Percentiles rank a stretch among this genome's conserved stretches.
phyloP scores from a whole-genome alignment of 371 early-diverging fungal genomes.

The Mucor piriformis region DNA sequence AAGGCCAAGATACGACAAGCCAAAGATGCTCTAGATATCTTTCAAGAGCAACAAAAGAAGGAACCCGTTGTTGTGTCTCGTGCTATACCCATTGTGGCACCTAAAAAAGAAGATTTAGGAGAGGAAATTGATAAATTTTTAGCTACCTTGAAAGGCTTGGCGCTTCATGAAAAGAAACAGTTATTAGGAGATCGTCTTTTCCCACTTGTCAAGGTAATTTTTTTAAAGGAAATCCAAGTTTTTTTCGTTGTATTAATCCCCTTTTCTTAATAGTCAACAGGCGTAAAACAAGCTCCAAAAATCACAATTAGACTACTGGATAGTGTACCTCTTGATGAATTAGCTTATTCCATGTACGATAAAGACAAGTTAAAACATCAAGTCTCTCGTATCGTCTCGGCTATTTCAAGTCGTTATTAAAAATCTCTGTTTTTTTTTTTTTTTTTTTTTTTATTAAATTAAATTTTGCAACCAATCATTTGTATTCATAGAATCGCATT shows the following conservation, averaged over 20 bases:
- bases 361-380: slow-evolving; percentile 22
- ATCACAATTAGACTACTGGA: slow-evolving; percentile 54
- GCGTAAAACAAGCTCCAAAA: slow-evolving; percentile 43
- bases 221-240: neutral
- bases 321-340: slow-evolving; percentile 44
- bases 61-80: slow-evolving; percentile 11
- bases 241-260: neutral
- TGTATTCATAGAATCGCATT: too few relatives aligned
- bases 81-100: slow-evolving; percentile 29
- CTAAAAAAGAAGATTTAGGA: slow-evolving; percentile 9
- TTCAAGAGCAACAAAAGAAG: slow-evolving; percentile 31
- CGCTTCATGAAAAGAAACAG: slow-evolving; percentile 41
- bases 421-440: too few relatives aligned
- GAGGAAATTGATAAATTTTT: slow-evolving; percentile 37
- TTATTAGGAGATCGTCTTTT: slow-evolving; percentile 44
- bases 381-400: slow-evolving; percentile 5
- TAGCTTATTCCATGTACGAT: slow-evolving; percentile 55
- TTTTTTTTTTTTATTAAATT: too few relatives aligned
- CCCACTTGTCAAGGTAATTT: slow-evolving; percentile 43
- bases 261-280: slow-evolving; percentile 30
- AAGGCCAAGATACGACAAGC: slow-evolving; percentile 43
- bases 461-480: too few relatives aligned
- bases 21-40: slow-evolving; percentile 44
- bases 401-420: slow-evolving; percentile 4
- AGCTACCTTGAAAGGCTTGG: slow-evolving; percentile 26